Evolutionary conservation across 2,329 filamentous ascomycete genomes (phyloP), one percentile per base, ranked within the genome.

Genomic region (Microsporum audouinii): DNA sequence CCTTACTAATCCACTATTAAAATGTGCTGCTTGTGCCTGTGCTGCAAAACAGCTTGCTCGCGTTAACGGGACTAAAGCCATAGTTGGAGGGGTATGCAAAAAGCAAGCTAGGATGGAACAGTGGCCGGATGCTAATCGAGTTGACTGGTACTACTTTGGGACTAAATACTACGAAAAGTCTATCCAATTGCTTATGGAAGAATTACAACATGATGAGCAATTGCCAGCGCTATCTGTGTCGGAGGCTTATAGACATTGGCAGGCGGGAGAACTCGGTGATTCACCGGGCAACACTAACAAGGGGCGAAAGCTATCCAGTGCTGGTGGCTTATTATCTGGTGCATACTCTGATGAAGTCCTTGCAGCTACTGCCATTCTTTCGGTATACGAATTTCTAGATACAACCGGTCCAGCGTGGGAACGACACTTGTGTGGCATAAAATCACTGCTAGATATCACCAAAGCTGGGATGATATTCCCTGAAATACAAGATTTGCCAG

Each of bases 311-410:
- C 68, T 69, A 49, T 73, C 79, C 23, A 78, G 79, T 65, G 80
- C 79, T 61, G 7, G 8, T 10, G 10, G 27, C 10, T 69, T 70
- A 41, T 66, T 74, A 14, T 72, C 72, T 6, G 69, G 76, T 69
- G 71, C 71, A 23, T 70, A 73, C 61, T 76, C 73, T 0, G 84
- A 86, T 65, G 83, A 87, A 62, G 77, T 86, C 2, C 76, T 87
- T 27, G 83, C 84, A 6, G 84, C 85, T 1, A 84, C 84, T 1
- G 84, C 84, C 0, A 86, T 88, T 12, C 71, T 88, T 1, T 87
- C 84, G 62, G 82, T 85, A 0, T 87, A 87, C 67, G 85, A 88
- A 64, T 83, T 87, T 62, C 74, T 87, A n/a, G 84, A 87, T 69
- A 82, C 82, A 1, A 85, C 83, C 0, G 82, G 81, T 1, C 77